A percentile compares a stretch with the other conserved stretches of the same genome.
phyloP scores from a whole-genome alignment of 306 rosid genomes.

The Corylus avellana region DNA sequence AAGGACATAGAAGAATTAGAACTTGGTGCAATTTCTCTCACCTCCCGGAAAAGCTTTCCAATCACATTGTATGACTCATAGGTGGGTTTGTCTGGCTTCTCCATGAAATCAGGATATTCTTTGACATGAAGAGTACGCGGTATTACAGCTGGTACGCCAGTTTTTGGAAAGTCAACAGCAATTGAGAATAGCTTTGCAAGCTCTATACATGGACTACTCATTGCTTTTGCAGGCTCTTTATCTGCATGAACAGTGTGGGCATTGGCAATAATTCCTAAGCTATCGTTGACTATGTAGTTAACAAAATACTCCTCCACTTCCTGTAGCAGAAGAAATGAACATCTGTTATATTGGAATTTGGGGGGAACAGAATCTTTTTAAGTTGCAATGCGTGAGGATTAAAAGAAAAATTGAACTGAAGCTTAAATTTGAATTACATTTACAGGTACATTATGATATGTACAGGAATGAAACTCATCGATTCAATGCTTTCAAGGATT shows the following conservation, averaged over 20 bases:
- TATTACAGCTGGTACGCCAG: slow-evolving; percentile 70
- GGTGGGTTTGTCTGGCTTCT: slow-evolving; percentile 53
- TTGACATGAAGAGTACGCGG: slow-evolving; percentile 48
- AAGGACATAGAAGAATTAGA: slow-evolving; percentile 29
- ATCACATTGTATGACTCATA: slow-evolving; percentile 62
- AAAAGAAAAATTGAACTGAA: neutral
- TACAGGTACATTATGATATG: neutral
- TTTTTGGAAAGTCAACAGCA: slow-evolving; percentile 85
- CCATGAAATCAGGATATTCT: slow-evolving; percentile 86
- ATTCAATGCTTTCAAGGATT: slow-evolving; percentile 1
- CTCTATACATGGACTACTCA: slow-evolving; percentile 54
- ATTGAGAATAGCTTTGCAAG: slow-evolving; percentile 68
- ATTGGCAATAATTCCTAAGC: slow-evolving; percentile 69
- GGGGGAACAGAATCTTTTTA: neutral
- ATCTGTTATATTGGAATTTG: neutral
- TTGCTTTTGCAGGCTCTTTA: slow-evolving; percentile 46
- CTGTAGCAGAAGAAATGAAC: slow-evolving; percentile 40
- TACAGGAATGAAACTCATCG: neutral
- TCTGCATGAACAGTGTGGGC: slow-evolving; percentile 85
- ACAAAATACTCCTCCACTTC: slow-evolving; percentile 69
- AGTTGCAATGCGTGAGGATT: neutral
- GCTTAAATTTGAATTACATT: neutral
- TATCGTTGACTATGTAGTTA: slow-evolving; percentile 69
- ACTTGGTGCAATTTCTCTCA: slow-evolving; percentile 41
- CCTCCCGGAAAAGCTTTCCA: slow-evolving; percentile 73